Evolutionary conservation across 192 early-diverging fungal species (phyloP).

Genomic region (Rhizophlyctis rosea): DNA sequence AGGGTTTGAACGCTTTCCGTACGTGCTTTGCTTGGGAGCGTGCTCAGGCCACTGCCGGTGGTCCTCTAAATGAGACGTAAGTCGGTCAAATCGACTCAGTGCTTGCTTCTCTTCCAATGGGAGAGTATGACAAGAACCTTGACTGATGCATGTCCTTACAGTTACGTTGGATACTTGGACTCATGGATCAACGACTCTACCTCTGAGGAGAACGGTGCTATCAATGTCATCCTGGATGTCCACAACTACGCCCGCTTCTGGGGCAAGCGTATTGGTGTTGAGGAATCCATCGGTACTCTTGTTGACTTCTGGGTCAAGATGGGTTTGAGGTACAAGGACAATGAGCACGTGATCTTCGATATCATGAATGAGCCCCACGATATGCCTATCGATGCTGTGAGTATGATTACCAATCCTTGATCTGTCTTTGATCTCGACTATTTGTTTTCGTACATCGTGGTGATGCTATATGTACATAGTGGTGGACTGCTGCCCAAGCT

Average conservation of each 20-base stretch:
- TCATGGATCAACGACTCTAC: slow-evolving; percentile 20
- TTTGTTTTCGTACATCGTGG: too few species aligned
- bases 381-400: slow-evolving; percentile 13
- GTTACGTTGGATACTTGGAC: too few species aligned
- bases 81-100: slow-evolving; percentile 6
- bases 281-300: too few species aligned
- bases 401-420: neutral
- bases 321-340: slow-evolving; percentile 7
- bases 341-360: slow-evolving; percentile 16
- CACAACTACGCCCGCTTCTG: slow-evolving; percentile 30
- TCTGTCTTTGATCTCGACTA: too few species aligned
- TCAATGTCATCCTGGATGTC: slow-evolving; percentile 2
- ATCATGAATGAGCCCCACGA: slow-evolving; percentile 29
- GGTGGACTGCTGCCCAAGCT: too few species aligned
- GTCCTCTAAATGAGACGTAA: slow-evolving; percentile 10
- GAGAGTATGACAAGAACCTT: slow-evolving; percentile 27
- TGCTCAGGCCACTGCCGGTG: slow-evolving; percentile 16
- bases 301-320: slow-evolving; percentile 21
- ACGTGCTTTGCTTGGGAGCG: slow-evolving; percentile 25
- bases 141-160: too few species aligned
- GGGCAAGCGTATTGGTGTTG: too few species aligned
- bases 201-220: slow-evolving; percentile 10
- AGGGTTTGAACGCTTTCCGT: slow-evolving; percentile 23
- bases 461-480: too few species aligned
- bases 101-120: slow-evolving; percentile 17